Base-by-base conservation (phyloP, 345 rosid genomes). In the Lumnitzera littorea region DNA sequence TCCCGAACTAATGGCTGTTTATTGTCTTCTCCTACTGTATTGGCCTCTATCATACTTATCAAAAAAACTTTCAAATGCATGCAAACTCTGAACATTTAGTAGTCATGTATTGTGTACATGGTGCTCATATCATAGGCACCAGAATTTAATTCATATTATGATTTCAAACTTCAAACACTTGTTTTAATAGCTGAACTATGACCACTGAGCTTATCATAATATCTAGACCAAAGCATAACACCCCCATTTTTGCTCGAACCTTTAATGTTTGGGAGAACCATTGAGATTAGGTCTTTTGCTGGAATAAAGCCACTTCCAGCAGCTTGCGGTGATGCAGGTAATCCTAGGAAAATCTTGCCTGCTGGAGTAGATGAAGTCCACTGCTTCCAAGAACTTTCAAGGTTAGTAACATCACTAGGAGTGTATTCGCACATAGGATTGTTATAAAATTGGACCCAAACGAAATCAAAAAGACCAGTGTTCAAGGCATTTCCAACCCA, bases 391-490 rank as follows among this genome's bases (percentile, higher is more conserved):
- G 82, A 78, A 17, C 55, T 61, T 2, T 81, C 15, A 3, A 84
- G 72, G 29, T 61, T 73, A n/a, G 62, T 47, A 8, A 62, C 68
- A 53, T 73, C 70, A 3, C 71, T 76, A 1, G 70, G 48, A 54
- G 54, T 54, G 66, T 81, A 84, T 50, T 76, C 76, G 52, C 89
- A 84, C 0, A 66, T 76, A 6, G 76, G 76, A 36, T 84, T 84
- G 68, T 84, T 77, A 71, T 81, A 84, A 60, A 84, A 84, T 36
- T 76, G 82, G 62, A 81, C 54, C 82, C 86, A 81, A 25, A 81
- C 82, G 53, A 70, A 70, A 61, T 81, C 79, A 50, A 84, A 84
- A 11, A 79, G 74, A 15, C 54, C 77, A 11, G 89, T 81, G 47
- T 70, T 67, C 16, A 83, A 67, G 15, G 84, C 80, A 53, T 46